Conservation (phyloP, 2,329 filamentous ascomycete genomes). For the Capronia coronata region DNA sequence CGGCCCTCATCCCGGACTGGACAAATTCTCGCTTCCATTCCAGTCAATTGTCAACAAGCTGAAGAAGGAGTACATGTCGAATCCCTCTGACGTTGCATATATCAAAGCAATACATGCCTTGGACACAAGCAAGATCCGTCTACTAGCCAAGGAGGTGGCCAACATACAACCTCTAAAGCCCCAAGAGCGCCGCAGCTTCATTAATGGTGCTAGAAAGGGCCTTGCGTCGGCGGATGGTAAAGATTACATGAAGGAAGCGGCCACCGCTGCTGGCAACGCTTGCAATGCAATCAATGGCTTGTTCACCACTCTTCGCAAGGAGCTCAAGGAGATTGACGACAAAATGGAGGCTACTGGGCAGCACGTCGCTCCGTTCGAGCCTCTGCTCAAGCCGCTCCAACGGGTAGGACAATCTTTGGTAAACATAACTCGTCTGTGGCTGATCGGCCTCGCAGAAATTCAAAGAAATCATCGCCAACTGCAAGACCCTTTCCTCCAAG, state of each 20-base stretch:
- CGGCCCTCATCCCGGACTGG: background rate
- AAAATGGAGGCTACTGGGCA: background rate
- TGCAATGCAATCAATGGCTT: background rate
- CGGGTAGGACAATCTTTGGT: background rate
- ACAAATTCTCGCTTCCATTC: background rate
- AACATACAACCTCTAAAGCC: background rate
- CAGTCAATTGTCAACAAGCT: background rate
- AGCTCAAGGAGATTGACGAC: background rate
- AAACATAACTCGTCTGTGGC: background rate
- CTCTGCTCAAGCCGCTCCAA: background rate
- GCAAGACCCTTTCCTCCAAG: background rate
- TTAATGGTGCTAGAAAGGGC: background rate
- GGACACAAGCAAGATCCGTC: background rate
- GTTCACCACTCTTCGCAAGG: background rate
- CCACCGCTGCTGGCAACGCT: background rate
- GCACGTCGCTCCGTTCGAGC: background rate
- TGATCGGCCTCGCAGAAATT: background rate
- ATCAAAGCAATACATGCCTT: background rate
- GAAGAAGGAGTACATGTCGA: background rate
- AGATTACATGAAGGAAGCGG: background rate
- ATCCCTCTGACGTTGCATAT: background rate
- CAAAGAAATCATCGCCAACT: background rate
- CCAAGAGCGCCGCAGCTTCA: background rate
- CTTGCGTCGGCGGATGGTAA: background rate
- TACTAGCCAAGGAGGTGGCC: background rate